A percentile compares a stretch with the other conserved stretches of the same genome.
phyloP scores from a whole-genome alignment of 257 asterid species.

The Leonotis leonurus region DNA sequence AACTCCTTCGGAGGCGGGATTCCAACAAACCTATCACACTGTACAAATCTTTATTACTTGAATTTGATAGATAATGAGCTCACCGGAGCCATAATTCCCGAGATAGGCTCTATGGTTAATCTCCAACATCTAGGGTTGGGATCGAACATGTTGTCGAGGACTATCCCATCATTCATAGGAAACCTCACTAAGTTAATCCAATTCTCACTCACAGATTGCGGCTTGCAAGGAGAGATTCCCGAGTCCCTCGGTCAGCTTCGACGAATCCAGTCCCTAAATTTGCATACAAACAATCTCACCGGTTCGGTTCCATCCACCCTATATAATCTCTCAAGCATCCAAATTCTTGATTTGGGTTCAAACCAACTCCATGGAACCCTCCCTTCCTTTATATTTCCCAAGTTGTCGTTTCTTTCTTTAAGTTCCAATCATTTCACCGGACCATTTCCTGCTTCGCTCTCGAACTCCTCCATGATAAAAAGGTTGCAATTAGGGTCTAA shows the following conservation, averaged over 20 bases:
- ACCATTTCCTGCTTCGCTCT: slow-evolving; percentile 12
- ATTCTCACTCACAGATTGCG: neutral
- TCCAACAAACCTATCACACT: neutral
- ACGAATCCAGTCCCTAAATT: neutral
- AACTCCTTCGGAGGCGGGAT: neutral
- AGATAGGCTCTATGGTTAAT: neutral
- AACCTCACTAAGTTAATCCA: neutral
- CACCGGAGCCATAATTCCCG: neutral
- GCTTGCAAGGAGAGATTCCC: neutral
- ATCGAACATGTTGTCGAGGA: neutral
- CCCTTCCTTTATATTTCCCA: slow-evolving; percentile 11
- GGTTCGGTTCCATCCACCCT: neutral
- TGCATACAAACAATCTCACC: neutral
- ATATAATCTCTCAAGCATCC: neutral
- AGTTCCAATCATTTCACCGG: slow-evolving; percentile 13
- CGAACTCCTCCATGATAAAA: slow-evolving; percentile 18
- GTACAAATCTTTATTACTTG: neutral
- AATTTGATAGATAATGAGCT: neutral
- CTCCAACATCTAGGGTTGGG: neutral
- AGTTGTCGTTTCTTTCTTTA: slow-evolving; percentile 2
- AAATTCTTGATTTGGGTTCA: neutral
- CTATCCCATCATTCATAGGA: neutral
- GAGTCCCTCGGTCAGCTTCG: neutral
- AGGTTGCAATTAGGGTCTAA: neutral
- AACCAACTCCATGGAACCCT: slow-evolving; percentile 22